Evolutionary conservation across 352 stramenopile species (phyloP).

Genomic region (Globisporangium alternatum): DNA sequence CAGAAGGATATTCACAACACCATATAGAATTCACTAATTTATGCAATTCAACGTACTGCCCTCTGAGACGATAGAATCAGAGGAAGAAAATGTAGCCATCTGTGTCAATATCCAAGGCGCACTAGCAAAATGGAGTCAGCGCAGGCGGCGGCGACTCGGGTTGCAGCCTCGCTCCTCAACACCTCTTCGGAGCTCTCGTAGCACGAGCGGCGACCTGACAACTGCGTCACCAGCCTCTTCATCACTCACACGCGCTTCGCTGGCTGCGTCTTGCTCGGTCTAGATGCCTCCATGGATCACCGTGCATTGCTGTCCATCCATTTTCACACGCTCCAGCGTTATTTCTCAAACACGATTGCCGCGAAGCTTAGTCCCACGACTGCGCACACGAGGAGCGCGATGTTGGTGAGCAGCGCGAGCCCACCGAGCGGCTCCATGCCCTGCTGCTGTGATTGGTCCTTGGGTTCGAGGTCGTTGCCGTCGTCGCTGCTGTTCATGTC

Average conservation of each 20-base stretch:
- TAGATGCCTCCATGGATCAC: not conserved
- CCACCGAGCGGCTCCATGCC: constrained; percentile 39
- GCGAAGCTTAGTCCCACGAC: constrained; percentile 49
- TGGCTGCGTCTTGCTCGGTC: not conserved
- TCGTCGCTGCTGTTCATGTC: constrained; percentile 63
- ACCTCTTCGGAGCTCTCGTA: not conserved
- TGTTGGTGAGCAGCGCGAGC: constrained; percentile 47
- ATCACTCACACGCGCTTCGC: too few relatives aligned
- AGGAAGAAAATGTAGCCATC: not conserved
- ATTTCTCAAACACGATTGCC: constrained; percentile 47
- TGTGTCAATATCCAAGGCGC: not conserved
- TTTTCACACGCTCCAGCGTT: not conserved
- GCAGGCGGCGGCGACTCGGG: not conserved
- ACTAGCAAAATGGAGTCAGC: not conserved
- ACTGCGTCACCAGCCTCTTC: too few relatives aligned
- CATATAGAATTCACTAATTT: not conserved
- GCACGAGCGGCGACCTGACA: too few relatives aligned
- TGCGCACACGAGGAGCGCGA: constrained; percentile 39
- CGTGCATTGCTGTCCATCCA: not conserved
- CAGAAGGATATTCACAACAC: not conserved
- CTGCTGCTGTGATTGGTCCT: not conserved
- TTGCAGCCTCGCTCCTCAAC: not conserved
- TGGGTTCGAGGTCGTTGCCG: constrained; percentile 28
- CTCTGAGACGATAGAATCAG: not conserved
- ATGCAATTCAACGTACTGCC: not conserved